These are phyloP conservation scores for Gillenia trifoliata DNA, from an alignment of 306 rosid genomes.

Conservation along the genomic window DNA sequence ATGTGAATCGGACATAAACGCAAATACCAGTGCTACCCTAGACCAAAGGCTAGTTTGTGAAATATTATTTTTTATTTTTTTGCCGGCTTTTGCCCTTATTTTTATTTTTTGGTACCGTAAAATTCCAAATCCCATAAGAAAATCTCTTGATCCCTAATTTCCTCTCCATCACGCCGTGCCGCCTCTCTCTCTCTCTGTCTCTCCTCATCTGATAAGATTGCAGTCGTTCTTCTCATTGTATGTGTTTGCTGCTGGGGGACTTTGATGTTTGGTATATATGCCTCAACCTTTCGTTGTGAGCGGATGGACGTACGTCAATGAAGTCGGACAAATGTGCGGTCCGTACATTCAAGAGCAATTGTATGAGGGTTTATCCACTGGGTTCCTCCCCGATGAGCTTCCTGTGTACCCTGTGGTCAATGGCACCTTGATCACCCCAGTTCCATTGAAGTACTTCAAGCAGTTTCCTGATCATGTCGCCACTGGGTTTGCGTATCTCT, in stretches of 20 bases:
- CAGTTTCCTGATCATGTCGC: conserved; percentile 89
- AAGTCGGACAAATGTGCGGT: conserved; percentile 89
- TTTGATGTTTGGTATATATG: conserved; percentile 13
- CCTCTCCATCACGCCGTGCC: background rate
- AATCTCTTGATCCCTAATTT: background rate
- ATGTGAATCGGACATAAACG: too few species aligned
- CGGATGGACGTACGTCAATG: conserved; percentile 97
- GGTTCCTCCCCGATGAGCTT: conserved; percentile 91
- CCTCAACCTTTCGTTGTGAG: conserved; percentile 50
- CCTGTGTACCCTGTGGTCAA: conserved; percentile 76
- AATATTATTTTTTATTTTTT: too few species aligned
- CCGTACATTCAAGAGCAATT: conserved; percentile 88
- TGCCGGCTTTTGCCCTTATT: too few species aligned
- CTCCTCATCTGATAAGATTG: background rate
- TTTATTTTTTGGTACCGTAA: too few species aligned
- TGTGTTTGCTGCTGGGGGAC: conserved; percentile 9
- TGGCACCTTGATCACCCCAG: conserved; percentile 59
- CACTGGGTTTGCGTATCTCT: conserved; percentile 70
- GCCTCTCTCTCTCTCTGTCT: background rate
- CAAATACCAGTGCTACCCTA: too few species aligned
- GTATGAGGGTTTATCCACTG: conserved; percentile 72
- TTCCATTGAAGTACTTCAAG: conserved; percentile 88
- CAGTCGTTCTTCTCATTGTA: background rate
- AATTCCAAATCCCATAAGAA: background rate
- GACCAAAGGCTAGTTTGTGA: too few species aligned